phyloP scores from a whole-genome alignment of 75 land plant species.

The Cryptomeria japonica region DNA sequence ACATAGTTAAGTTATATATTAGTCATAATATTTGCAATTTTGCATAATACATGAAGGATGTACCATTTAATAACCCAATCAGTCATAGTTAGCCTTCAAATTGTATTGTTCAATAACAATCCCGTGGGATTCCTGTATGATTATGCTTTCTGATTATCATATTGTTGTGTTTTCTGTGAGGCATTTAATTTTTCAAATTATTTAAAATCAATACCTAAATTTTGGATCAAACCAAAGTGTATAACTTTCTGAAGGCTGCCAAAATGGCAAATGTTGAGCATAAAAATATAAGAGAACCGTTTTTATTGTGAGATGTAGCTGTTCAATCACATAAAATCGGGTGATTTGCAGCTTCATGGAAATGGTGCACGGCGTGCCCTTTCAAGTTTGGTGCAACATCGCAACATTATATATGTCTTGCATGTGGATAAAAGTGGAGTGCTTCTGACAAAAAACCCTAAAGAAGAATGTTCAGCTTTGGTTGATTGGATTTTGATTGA shows the following conservation, averaged over 20 bases:
- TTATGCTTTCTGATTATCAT: background rate
- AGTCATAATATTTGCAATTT: background rate
- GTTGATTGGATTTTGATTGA: slow-evolving; percentile 94
- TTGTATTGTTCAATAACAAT: background rate
- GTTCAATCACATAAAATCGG: background rate
- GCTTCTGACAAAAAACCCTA: slow-evolving; percentile 39
- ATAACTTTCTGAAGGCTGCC: background rate
- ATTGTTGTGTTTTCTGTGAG: background rate
- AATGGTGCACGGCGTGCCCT: slow-evolving; percentile 64
- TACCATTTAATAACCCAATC: background rate
- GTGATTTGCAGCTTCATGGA: slow-evolving; percentile 83
- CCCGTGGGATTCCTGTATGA: background rate
- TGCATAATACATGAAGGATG: background rate
- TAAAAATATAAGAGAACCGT: background rate
- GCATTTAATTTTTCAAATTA: background rate
- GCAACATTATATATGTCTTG: slow-evolving; percentile 78
- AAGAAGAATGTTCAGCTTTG: slow-evolving; percentile 33
- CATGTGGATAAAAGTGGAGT: slow-evolving; percentile 79
- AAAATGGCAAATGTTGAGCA: background rate
- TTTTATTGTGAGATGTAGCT: background rate
- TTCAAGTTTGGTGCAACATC: slow-evolving; percentile 35
- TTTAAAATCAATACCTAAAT: background rate
- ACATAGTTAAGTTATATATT: background rate
- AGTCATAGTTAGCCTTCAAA: background rate
- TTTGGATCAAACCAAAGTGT: background rate